phyloP scores from a whole-genome alignment of 176 grass and related monocot species.

The Carex cristatella region DNA sequence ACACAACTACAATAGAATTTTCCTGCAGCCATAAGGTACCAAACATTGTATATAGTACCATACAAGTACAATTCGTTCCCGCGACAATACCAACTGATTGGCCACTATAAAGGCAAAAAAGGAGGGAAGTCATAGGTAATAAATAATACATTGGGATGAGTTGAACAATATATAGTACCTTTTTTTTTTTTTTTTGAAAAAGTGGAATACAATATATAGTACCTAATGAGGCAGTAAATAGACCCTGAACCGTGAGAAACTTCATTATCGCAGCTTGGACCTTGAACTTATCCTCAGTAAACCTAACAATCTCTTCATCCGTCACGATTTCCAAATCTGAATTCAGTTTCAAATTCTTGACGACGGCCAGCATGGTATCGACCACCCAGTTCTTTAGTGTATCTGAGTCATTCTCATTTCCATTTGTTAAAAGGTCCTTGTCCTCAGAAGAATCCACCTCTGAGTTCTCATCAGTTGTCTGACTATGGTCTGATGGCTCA shows the following conservation, averaged over 20 bases:
- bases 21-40: not conserved
- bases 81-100: not conserved
- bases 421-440: conserved; percentile 36
- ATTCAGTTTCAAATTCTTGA: conserved; percentile 44
- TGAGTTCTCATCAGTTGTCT: conserved; percentile 95
- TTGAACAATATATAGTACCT: conserved; percentile 24
- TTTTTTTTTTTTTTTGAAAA: no score
- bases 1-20: not conserved
- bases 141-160: not conserved
- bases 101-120: not conserved
- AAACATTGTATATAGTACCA: not conserved
- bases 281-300: conserved; percentile 69
- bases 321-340: conserved; percentile 39
- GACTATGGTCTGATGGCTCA: conserved; percentile 97
- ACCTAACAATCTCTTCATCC: conserved; percentile 62
- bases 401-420: conserved; percentile 33
- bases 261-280: conserved; percentile 84
- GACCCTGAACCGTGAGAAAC: conserved; percentile 89
- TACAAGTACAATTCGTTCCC: not conserved
- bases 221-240: conserved; percentile 90
- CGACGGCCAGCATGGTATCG: conserved; percentile 70
- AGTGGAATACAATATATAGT: not conserved
- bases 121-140: not conserved
- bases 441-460: conserved; percentile 65
- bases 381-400: conserved; percentile 83